Evolutionary conservation across 371 early-diverging fungal species (phyloP).

Genomic region (Mucor sp.): DNA sequence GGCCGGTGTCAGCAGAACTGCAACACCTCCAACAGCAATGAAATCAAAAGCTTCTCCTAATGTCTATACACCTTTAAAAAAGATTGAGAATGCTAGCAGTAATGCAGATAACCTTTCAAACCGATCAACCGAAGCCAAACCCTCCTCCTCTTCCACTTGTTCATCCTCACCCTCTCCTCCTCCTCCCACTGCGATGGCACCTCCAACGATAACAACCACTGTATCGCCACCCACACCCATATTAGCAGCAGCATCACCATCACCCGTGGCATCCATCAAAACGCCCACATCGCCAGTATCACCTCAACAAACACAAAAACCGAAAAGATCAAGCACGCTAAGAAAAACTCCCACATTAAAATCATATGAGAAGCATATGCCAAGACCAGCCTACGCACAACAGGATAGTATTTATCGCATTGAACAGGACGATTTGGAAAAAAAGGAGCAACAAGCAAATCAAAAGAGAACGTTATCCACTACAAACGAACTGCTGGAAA

Average conservation of each 20-base stretch:
- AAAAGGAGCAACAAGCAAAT: neutral
- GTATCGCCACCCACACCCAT: conserved; percentile 7
- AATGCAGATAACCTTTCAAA: neutral
- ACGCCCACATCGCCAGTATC: neutral
- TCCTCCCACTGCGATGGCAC: neutral
- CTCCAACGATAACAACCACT: neutral
- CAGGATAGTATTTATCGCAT: conserved; percentile 47
- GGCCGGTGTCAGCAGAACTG: conserved; percentile 19
- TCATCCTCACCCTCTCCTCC: neutral
- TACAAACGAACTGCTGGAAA: neutral
- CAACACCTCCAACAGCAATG: neutral
- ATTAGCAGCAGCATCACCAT: neutral
- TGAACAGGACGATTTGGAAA: neutral
- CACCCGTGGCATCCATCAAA: conserved; percentile 1
- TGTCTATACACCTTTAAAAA: conserved; percentile 7
- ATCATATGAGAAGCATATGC: conserved; percentile 43
- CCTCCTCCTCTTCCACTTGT: neutral
- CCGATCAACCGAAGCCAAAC: conserved; percentile 3
- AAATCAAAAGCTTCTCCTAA: neutral
- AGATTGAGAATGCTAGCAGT: neutral
- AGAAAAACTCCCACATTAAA: conserved; percentile 44
- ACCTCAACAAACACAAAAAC: conserved; percentile 4
- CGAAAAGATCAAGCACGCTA: conserved; percentile 22
- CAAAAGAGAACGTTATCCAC: neutral
- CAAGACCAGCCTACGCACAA: conserved; percentile 35